phyloP scores from a whole-genome alignment of 352 stramenopile species.

The Salisapilia sapeloensis region DNA sequence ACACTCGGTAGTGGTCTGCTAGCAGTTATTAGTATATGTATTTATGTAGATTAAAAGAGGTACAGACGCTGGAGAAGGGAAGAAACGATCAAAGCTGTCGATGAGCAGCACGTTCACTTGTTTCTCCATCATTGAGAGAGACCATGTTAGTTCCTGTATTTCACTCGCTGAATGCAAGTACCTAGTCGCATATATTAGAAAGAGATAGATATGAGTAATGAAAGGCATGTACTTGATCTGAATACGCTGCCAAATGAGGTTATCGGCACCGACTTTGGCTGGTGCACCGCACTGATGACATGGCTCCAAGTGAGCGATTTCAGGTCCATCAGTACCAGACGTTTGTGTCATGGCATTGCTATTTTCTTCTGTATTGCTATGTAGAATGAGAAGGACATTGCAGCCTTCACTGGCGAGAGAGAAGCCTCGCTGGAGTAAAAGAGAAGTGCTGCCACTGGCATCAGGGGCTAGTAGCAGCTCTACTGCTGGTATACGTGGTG shows the following conservation, averaged over 20 bases:
- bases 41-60: neutral
- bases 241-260: conserved; percentile 24
- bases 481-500: conserved; percentile 1
- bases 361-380: neutral
- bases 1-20: conserved; percentile 19
- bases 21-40: neutral
- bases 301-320: conserved; percentile 20
- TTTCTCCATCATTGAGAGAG: conserved; percentile 24
- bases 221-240: conserved; percentile 20
- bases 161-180: conserved; percentile 21
- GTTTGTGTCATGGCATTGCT: too few relatives aligned
- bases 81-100: conserved; percentile 39
- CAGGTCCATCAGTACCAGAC: conserved; percentile 10
- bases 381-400: conserved; percentile 29
- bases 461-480: conserved; percentile 19
- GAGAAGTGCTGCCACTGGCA: conserved; percentile 25
- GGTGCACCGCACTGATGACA: conserved; percentile 21
- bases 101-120: conserved; percentile 32
- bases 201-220: neutral
- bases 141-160: conserved; percentile 45
- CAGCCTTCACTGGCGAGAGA: conserved; percentile 18
- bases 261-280: conserved; percentile 25
- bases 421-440: conserved; percentile 50
- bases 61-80: conserved; percentile 13
- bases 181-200: conserved; percentile 4